Base-by-base conservation (phyloP, 225 moss, liverwort and hornwort species). In the Polytrichum commune region DNA sequence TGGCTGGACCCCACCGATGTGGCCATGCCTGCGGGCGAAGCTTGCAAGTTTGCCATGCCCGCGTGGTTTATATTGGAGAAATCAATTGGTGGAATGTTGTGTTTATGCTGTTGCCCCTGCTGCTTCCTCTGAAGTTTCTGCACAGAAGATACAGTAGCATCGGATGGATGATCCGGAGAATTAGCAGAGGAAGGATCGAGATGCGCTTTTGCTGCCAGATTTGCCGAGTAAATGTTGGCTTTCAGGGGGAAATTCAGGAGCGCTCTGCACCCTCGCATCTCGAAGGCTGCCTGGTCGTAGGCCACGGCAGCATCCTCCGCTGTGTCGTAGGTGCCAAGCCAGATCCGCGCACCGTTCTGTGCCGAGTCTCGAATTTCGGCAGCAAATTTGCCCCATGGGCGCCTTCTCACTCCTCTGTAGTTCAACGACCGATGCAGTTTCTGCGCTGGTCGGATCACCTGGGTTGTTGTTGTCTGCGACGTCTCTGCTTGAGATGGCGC, bases 321-420 rank as follows among this genome's bases (percentile, higher is more conserved):
- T 10, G 80, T 85, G 55, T 85, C 85, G 72, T 81, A 83, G 19
- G 88, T 88, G n/a, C 88, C 88, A 18, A 88, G 72, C 88, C 88
- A 88, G 20, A 88, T 78, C 27, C 88, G 60, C 5, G 78, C 88
- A 28, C 88, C 88, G 55, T 85, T 88, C 72, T 86, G 83, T 8
- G 88, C 78, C 0, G 88, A 85, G 72, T 85, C 85, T 0, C 88
- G 82, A 22, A 88, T 88, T 64, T 88, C 88, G 4, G 85, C 88
- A 0, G 88, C 88, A 29, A 85, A 88, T 54, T 88, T 88, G 4
- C 88, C 88, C 88, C 88, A 88, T 0, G 88, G 88, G 5, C 88
- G 75, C 69, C 80, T 62, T 10, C 88, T 74, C 53, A 88, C 88
- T 54, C 88, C 88, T 6, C 88, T 72, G 69, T 78, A 88, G 7